Conservation (phyloP, 2,329 filamentous ascomycete species). For the Ploettnerulaceae sp. region DNA sequence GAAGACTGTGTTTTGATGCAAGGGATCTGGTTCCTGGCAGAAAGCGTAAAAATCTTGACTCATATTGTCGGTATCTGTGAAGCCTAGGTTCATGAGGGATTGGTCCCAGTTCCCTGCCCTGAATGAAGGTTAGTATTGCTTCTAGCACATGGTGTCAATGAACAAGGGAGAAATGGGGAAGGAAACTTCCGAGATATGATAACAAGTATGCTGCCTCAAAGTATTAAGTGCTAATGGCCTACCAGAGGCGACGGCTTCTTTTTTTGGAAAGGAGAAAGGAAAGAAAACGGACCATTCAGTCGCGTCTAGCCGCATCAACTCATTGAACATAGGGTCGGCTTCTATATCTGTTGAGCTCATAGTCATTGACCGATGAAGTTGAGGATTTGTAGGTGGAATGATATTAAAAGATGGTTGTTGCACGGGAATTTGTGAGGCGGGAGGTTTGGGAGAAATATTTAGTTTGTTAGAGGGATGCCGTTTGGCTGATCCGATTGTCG, state of each 20-base stretch:
- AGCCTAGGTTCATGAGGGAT: slow-evolving; percentile 35
- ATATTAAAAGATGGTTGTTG: slow-evolving; percentile 12
- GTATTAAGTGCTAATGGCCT: too few relatives aligned
- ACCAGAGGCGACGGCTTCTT: too few relatives aligned
- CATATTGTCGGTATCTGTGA: slow-evolving; percentile 33
- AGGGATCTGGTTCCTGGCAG: slow-evolving; percentile 31
- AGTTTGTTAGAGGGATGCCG: slow-evolving; percentile 11
- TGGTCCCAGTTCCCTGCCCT: slow-evolving; percentile 34
- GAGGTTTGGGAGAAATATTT: not conserved
- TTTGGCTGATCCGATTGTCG: slow-evolving; percentile 13
- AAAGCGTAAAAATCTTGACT: slow-evolving; percentile 34
- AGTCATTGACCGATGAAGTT: slow-evolving; percentile 21
- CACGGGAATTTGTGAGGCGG: not conserved
- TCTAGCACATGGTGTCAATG: not conserved
- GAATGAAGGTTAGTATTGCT: slow-evolving; percentile 13
- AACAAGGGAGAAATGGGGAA: not conserved
- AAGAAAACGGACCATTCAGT: slow-evolving; percentile 39
- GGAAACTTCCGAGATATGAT: not conserved
- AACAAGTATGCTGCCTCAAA: not conserved
- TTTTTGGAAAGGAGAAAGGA: too few relatives aligned
- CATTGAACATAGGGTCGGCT: slow-evolving; percentile 50
- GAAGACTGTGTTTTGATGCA: slow-evolving; percentile 31
- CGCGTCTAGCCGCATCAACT: slow-evolving; percentile 52
- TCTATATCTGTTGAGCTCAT: slow-evolving; percentile 27
- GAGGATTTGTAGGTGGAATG: slow-evolving; percentile 13